These are phyloP conservation scores for Gossypium gossypioides DNA, from an alignment of 441 rosid genomes.

Conservation along the genomic window DNA sequence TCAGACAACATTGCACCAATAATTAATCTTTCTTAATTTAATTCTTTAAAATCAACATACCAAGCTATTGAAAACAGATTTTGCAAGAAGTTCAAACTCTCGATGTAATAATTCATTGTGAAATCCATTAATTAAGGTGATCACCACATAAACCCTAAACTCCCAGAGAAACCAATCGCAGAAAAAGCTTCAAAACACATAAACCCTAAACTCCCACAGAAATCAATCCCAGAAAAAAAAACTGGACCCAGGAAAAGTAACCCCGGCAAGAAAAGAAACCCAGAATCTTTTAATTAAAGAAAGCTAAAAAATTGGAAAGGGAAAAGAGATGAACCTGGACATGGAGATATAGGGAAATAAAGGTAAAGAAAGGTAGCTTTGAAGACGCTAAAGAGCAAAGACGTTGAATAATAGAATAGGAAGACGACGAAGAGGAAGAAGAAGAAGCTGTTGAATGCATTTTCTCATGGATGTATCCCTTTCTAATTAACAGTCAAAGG, in stretches of 20 bases:
- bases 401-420: neutral
- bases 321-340: constrained; percentile 32
- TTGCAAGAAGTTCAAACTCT: neutral
- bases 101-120: neutral
- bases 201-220: no score
- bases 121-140: neutral
- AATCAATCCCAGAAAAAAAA: neutral
- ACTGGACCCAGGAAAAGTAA: neutral
- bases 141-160: neutral
- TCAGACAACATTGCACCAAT: neutral
- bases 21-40: neutral
- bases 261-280: neutral
- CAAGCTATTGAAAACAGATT: neutral
- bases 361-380: neutral
- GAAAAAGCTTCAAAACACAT: no score
- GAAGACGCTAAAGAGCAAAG: constrained; percentile 19
- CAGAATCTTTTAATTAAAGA: neutral
- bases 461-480: constrained; percentile 30
- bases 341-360: constrained; percentile 24
- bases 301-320: neutral
- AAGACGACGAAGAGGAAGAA: neutral
- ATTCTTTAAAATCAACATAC: neutral
- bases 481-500: neutral
- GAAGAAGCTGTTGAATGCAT: constrained; percentile 26
- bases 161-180: no score